phyloP scores from a whole-genome alignment of 2,329 filamentous ascomycete species.

The Magnaporthiopsis rhizophila region DNA sequence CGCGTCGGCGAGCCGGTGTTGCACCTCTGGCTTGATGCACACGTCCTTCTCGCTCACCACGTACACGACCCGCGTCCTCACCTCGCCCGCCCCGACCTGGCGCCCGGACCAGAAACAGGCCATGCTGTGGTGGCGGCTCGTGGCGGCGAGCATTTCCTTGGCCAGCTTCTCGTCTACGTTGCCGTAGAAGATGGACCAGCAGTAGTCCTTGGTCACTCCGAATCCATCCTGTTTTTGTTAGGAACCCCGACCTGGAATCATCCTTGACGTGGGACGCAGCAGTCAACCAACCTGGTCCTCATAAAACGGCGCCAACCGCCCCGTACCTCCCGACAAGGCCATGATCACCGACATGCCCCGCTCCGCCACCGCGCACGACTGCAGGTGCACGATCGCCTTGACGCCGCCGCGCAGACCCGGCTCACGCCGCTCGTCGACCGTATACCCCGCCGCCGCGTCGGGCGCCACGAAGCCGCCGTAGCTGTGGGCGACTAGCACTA shows the following conservation, averaged over 20 bases:
- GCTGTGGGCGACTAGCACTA: constrained; percentile 16
- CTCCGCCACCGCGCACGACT: constrained; percentile 16
- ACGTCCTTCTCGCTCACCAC: constrained; percentile 6
- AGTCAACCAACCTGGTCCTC: background rate
- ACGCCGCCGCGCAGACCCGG: constrained; percentile 21
- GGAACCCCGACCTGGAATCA: background rate
- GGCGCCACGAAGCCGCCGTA: constrained; percentile 24
- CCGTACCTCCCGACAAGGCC: background rate
- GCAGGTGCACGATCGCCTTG: constrained; percentile 19
- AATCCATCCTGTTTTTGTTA: background rate
- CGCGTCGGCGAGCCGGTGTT: constrained; percentile 1
- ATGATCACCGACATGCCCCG: background rate
- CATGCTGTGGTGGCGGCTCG: constrained; percentile 1
- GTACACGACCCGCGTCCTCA: constrained; percentile 1
- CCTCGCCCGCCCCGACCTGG: background rate
- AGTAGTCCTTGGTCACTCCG: background rate
- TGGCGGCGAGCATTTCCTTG: background rate
- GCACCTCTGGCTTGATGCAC: background rate
- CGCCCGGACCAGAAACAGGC: background rate
- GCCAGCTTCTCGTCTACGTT: background rate
- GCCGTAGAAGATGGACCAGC: background rate
- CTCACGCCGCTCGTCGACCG: constrained; percentile 18
- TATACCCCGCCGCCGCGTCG: constrained; percentile 18
- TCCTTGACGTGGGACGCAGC: background rate
- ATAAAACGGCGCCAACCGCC: background rate